These are phyloP conservation scores for Yamadazyma epiphylla DNA, from an alignment of 1,139 yeast species.

Conservation along the genomic window DNA sequence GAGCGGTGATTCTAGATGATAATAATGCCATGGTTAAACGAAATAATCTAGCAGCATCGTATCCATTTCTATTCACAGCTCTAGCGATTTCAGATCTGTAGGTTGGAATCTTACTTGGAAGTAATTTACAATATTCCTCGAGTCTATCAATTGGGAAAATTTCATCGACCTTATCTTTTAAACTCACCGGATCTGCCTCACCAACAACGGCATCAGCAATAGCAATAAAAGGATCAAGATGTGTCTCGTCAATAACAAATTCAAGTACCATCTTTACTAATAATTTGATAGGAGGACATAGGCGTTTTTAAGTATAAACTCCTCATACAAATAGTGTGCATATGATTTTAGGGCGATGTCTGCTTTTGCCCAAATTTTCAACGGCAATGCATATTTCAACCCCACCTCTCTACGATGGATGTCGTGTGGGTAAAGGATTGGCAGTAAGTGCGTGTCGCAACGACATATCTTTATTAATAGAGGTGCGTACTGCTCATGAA, in stretches of 20 bases:
- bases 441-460: no score
- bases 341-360: no score
- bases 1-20: slow-evolving; percentile 31
- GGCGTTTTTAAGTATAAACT: no score
- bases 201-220: slow-evolving; percentile 37
- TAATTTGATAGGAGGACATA: not conserved
- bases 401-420: no score
- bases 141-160: slow-evolving; percentile 26
- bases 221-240: slow-evolving; percentile 11
- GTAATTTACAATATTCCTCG: slow-evolving; percentile 29
- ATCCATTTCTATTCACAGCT: slow-evolving; percentile 15
- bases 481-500: no score
- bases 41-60: slow-evolving; percentile 19
- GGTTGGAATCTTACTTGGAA: slow-evolving; percentile 30
- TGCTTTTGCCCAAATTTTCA: no score
- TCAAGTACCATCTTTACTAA: not conserved
- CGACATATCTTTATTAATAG: no score
- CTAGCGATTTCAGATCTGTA: slow-evolving; percentile 18
- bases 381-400: no score
- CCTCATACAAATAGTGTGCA: no score
- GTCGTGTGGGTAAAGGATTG: no score
- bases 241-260: slow-evolving; percentile 1
- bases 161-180: slow-evolving; percentile 24
- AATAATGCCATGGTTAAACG: slow-evolving; percentile 23
- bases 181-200: slow-evolving; percentile 26